phyloP scores from a whole-genome alignment of 495 filamentous ascomycete genomes.

The Xylaria scruposa region DNA sequence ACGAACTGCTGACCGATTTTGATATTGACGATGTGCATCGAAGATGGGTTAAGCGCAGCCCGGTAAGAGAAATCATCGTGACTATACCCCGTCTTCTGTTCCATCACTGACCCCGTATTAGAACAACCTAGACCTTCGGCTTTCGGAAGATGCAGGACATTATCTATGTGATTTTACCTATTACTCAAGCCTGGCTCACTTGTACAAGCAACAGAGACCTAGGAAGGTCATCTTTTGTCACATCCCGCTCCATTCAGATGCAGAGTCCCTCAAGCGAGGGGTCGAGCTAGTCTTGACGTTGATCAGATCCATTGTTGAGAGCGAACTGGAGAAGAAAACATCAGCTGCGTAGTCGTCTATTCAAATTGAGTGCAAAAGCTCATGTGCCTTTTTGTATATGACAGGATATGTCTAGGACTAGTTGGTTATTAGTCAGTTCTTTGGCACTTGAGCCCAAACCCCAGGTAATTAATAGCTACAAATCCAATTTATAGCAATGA shows the following conservation, averaged over 20 bases:
- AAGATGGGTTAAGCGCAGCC: constrained; percentile 59
- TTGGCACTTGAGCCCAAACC: background rate
- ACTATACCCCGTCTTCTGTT: background rate
- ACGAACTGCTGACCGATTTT: constrained; percentile 49
- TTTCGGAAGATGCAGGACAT: constrained; percentile 77
- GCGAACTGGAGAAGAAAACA: constrained; percentile 39
- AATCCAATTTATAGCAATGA: background rate
- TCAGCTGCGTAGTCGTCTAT: background rate
- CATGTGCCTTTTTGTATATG: background rate
- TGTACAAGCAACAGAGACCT: constrained; percentile 55
- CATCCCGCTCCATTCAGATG: constrained; percentile 67
- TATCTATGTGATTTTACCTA: constrained; percentile 91
- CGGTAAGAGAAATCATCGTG: constrained; percentile 36
- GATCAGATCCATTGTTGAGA: constrained; percentile 68
- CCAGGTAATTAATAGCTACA: background rate
- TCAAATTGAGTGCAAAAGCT: background rate
- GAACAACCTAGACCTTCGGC: constrained; percentile 61
- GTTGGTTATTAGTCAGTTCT: no score
- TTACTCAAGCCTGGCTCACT: constrained; percentile 71
- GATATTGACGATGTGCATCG: constrained; percentile 60
- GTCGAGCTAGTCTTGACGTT: constrained; percentile 69
- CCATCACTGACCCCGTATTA: constrained; percentile 8
- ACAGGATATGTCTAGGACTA: background rate
- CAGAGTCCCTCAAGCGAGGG: constrained; percentile 64
- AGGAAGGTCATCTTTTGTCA: constrained; percentile 78